Percentiles rank a stretch among this genome's conserved stretches.
phyloP scores from a whole-genome alignment of 2,329 filamentous ascomycete species.

The Fusarium foetens region DNA sequence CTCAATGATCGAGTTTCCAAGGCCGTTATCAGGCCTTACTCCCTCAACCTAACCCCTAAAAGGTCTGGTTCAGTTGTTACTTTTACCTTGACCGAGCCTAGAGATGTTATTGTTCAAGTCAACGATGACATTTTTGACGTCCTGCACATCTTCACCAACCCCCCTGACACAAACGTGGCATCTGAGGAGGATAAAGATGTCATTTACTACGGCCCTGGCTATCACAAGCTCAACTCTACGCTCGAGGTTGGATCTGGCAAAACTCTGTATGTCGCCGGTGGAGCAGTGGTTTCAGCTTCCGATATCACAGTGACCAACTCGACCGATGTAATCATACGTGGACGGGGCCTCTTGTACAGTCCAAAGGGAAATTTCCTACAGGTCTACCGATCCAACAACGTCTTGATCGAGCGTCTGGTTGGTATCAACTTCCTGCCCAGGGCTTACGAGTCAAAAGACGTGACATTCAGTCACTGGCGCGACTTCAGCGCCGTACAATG shows the following conservation, averaged over 20 bases:
- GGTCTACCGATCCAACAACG: background rate
- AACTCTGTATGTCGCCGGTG: background rate
- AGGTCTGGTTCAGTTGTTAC: background rate
- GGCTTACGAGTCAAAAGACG: background rate
- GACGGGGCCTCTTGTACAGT: background rate
- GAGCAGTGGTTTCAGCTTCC: accelerated
- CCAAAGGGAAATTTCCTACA: background rate
- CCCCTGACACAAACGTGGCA: accelerated
- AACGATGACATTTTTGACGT: background rate
- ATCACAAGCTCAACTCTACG: background rate
- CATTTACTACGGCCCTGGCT: background rate
- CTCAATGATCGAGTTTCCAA: background rate
- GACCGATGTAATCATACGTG: background rate
- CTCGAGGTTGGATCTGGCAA: background rate
- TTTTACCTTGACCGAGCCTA: background rate
- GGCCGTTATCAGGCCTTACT: background rate
- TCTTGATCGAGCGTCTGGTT: background rate
- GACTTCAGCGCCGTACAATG: background rate
- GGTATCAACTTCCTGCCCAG: accelerated
- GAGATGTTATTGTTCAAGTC: background rate
- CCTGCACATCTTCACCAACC: background rate
- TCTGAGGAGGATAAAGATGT: accelerated
- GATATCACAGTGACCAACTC: background rate
- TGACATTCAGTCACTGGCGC: background rate
- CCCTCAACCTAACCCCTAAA: background rate